Evolutionary conservation across 495 filamentous ascomycete species (phyloP).

Genomic region (Hyaloscypha finlandica): DNA sequence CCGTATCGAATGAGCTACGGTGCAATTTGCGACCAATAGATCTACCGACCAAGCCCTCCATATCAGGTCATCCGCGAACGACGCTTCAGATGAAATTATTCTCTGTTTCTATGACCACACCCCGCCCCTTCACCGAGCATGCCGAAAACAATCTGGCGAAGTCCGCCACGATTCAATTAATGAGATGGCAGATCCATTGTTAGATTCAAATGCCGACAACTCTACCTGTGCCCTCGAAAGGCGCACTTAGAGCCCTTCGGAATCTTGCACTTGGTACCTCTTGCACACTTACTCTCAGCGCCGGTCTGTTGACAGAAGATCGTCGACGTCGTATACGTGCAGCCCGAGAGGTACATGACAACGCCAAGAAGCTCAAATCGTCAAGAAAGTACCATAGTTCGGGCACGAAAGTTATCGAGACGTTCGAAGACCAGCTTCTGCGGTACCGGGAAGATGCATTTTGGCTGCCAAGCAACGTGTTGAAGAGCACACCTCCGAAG

Average conservation of each 20-base stretch:
- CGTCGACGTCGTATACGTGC: slow-evolving; percentile 51
- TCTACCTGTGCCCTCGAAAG: slow-evolving; percentile 54
- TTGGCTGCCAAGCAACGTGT: slow-evolving; percentile 21
- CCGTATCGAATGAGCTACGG: background rate
- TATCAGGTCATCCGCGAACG: background rate
- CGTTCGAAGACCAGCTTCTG: slow-evolving; percentile 26
- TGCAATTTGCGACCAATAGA: background rate
- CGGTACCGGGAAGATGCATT: slow-evolving; percentile 21
- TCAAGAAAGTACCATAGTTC: slow-evolving; percentile 43
- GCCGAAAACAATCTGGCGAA: background rate
- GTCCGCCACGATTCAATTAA: background rate
- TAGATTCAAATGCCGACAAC: slow-evolving; percentile 29
- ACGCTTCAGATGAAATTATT: background rate
- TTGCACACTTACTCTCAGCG: slow-evolving; percentile 48
- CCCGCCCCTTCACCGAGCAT: background rate
- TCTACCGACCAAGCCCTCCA: background rate
- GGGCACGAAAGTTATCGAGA: slow-evolving; percentile 46
- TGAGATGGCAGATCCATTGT: slow-evolving; percentile 16
- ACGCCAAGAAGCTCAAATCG: slow-evolving; percentile 47
- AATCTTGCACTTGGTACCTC: slow-evolving; percentile 51
- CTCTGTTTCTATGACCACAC: background rate
- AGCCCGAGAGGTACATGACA: slow-evolving; percentile 45
- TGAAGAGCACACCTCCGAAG: background rate
- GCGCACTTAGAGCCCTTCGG: slow-evolving; percentile 52
- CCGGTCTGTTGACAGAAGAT: slow-evolving; percentile 50